Base-by-base conservation (phyloP, 2,329 filamentous ascomycete species). In the Mollisiaceae sp. region DNA sequence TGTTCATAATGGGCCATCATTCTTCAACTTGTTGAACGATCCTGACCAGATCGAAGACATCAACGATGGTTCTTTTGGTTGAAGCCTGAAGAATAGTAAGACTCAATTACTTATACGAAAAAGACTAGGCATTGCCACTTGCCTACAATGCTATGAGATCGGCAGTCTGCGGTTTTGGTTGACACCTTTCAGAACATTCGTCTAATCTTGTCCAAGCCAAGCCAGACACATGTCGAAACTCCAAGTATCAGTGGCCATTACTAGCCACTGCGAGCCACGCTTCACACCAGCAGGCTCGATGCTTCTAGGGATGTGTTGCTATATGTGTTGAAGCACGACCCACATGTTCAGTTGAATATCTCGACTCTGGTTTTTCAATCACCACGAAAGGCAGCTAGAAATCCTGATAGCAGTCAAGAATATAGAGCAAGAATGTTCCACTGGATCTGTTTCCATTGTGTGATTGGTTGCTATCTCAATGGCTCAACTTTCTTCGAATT, bases 21-120 rank as follows among this genome's bases (percentile, higher is more conserved):
- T 71, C 54, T 66, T 67, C 57, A 72, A 69, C 24, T 69, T 74
- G 71, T 59, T 70, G 18, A 69, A 70, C 50, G 66, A 69, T 61
- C 63, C 69, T 45, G 70, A 70, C 20, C 69, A 61, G n/a, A 66
- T 71, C 20, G 65, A 65, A 27, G 62, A 68, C 54, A 59, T 69
- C 24, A 63, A 62, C 41, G 61, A 67, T 20, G 43, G 47, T n/a
- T 57, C 60, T 14, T 69, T 67, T 55, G 65, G 63, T 45, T 69
- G 56, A 62, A 12, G 32, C 18, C 11, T 54, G 12, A 12, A 32
- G 18, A 35, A 1, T 12, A 15, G 27, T 24, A 15, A 14, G 18
- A 5, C 27, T 27, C 22, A 32, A 32, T 6, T 32, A 32, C 27
- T 32, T 32, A 32, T 32, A 32, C 27, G 27, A 32, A 32, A 32